Conservation (phyloP, 495 filamentous ascomycete species). For the Lindgomyces ingoldianus region DNA sequence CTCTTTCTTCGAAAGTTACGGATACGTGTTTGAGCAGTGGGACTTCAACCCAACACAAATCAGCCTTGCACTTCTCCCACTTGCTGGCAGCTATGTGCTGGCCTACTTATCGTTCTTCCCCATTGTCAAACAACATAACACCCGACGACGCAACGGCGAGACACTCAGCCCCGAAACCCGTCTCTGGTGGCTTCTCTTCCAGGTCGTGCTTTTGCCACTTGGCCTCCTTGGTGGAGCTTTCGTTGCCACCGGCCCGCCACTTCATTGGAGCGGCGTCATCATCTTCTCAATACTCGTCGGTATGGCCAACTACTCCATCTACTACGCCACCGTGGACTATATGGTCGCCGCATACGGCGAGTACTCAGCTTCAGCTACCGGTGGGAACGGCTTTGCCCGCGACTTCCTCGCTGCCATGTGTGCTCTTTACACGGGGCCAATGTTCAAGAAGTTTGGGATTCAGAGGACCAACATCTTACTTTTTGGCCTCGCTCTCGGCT, state of each 20-base stretch:
- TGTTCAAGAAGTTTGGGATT: constrained; percentile 65
- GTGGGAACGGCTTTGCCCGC: constrained; percentile 71
- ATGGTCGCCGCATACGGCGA: constrained; percentile 78
- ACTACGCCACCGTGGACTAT: constrained; percentile 82
- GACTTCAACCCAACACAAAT: constrained; percentile 52
- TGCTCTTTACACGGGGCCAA: constrained; percentile 59
- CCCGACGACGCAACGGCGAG: constrained; percentile 56
- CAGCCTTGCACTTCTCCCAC: constrained; percentile 59
- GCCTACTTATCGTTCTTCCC: constrained; percentile 58
- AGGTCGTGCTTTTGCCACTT: constrained; percentile 57
- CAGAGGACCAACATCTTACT: constrained; percentile 68
- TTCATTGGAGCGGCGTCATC: constrained; percentile 68
- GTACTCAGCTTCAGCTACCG: constrained; percentile 76
- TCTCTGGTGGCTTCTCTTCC: constrained; percentile 51
- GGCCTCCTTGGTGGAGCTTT: constrained; percentile 65
- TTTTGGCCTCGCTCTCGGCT: constrained; percentile 64
- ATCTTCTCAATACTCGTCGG: constrained; percentile 65
- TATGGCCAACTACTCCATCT: constrained; percentile 67
- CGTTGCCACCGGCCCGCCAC: constrained; percentile 56
- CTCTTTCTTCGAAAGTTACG: constrained; percentile 64
- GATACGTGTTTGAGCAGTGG: constrained; percentile 61
- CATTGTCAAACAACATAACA: constrained; percentile 54
- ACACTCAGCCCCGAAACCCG: constrained; percentile 61
- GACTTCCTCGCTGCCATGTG: constrained; percentile 82
- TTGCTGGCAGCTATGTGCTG: constrained; percentile 61